Conservation (phyloP, 202 grass and related monocot species). For the Zizania palustris region DNA sequence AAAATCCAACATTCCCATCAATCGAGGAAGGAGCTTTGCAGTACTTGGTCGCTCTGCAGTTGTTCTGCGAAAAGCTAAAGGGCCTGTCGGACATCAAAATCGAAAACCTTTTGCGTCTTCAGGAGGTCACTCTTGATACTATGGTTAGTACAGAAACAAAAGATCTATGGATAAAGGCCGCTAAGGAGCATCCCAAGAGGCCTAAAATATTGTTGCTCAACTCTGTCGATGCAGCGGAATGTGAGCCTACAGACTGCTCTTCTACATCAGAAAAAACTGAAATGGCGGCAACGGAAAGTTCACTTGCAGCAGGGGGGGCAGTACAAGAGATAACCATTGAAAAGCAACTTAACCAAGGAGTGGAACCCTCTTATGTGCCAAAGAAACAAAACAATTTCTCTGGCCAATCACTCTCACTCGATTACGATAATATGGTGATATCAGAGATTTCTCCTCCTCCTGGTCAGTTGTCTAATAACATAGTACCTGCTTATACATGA, state of each 20-base stretch:
- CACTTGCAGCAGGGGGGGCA: background rate
- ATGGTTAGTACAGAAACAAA: background rate
- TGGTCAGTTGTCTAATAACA: background rate
- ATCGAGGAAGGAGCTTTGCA: conserved; percentile 11
- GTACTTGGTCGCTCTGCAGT: conserved; percentile 1
- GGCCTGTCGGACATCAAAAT: conserved; percentile 11
- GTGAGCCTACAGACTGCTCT: background rate
- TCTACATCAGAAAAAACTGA: background rate
- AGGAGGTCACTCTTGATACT: conserved; percentile 2
- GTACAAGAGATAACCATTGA: background rate
- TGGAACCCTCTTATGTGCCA: background rate
- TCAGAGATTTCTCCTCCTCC: background rate
- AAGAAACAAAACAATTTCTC: background rate
- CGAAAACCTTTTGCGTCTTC: background rate
- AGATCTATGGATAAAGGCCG: background rate
- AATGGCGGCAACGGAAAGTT: background rate
- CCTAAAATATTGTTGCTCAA: background rate
- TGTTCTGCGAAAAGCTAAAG: background rate
- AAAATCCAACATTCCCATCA: background rate
- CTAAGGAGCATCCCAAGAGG: background rate
- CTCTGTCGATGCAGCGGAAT: background rate
- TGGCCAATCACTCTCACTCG: background rate
- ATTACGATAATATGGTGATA: background rate
- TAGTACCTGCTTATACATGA: background rate
- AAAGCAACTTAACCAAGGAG: background rate